These are phyloP conservation scores for Hermanozyma aechmeae DNA, from an alignment of 805 yeast genomes.

Conservation along the genomic window DNA sequence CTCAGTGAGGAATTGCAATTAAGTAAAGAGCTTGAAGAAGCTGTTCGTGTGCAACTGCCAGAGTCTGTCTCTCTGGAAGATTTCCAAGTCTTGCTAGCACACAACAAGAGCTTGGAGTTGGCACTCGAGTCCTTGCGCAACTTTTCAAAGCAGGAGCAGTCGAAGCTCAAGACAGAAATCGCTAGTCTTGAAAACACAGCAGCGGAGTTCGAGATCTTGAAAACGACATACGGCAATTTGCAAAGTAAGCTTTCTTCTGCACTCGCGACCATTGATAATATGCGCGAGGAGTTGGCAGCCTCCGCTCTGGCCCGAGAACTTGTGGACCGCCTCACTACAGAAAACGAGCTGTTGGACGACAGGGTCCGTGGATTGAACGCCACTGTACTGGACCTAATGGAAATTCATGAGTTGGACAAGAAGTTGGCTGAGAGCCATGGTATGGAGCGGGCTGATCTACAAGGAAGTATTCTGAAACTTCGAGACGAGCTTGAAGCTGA, in stretches of 20 bases:
- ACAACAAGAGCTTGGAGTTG: slow-evolving; percentile 31
- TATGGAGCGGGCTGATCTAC: no score
- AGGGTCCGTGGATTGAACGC: slow-evolving; percentile 22
- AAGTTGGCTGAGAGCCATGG: slow-evolving; percentile 42
- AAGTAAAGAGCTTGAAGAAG: slow-evolving; percentile 27
- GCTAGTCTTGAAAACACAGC: not conserved
- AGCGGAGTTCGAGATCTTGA: not conserved
- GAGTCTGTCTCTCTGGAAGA: slow-evolving; percentile 5
- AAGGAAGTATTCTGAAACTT: no score
- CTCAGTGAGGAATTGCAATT: slow-evolving; percentile 28
- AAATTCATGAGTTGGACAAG: slow-evolving; percentile 39
- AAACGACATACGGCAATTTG: not conserved
- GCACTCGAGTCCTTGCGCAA: slow-evolving; percentile 31
- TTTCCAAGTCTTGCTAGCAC: slow-evolving; percentile 13
- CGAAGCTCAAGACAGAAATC: slow-evolving; percentile 12
- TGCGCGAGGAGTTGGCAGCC: slow-evolving; percentile 26
- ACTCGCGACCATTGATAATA: slow-evolving; percentile 12
- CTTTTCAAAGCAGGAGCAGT: slow-evolving; percentile 15
- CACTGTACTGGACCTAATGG: slow-evolving; percentile 38
- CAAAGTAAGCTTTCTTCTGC: not conserved
- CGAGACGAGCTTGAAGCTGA: no score
- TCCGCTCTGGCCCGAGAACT: slow-evolving; percentile 26
- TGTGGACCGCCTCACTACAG: slow-evolving; percentile 23
- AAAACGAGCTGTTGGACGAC: slow-evolving; percentile 25
- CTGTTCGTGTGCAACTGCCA: slow-evolving; percentile 13